Percentiles rank a stretch among this genome's conserved stretches.
These are phyloP conservation scores for Sporobolus alterniflorus DNA, from an alignment of 202 grass and related monocot species.

Conservation along the genomic window DNA sequence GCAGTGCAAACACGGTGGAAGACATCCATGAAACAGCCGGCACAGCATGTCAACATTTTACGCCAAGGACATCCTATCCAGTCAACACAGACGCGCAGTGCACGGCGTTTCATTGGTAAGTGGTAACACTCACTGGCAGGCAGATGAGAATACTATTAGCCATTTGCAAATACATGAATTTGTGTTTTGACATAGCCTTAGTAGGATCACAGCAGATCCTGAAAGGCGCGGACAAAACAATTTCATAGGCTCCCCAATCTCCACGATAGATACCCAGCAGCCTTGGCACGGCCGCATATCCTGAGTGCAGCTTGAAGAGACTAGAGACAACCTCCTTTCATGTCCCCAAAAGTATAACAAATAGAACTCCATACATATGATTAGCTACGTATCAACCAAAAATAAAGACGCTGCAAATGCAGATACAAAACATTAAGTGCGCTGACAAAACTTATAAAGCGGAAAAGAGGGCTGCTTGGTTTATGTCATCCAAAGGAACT, in stretches of 20 bases:
- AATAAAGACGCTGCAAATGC: not conserved
- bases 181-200: slow-evolving; percentile 35
- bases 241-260: not conserved
- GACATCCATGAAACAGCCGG: too few species aligned
- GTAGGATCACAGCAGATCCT: slow-evolving; percentile 29
- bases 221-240: slow-evolving; percentile 27
- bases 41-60: too few species aligned
- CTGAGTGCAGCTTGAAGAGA: not conserved
- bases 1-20: too few species aligned
- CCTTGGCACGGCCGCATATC: not conserved
- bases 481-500: not conserved
- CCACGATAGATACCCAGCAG: not conserved
- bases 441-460: not conserved
- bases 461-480: not conserved
- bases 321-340: slow-evolving; percentile 21
- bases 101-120: not conserved
- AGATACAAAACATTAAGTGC: not conserved
- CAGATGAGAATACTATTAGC: slow-evolving; percentile 4
- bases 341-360: not conserved
- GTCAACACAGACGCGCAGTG: too few species aligned
- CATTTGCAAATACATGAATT: slow-evolving; percentile 22
- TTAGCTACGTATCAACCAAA: not conserved
- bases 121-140: not conserved
- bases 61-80: too few species aligned
- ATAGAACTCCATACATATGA: not conserved